These are phyloP conservation scores for Oryza australiensis DNA, from an alignment of 176 grass and related monocot genomes.

Conservation along the genomic window DNA sequence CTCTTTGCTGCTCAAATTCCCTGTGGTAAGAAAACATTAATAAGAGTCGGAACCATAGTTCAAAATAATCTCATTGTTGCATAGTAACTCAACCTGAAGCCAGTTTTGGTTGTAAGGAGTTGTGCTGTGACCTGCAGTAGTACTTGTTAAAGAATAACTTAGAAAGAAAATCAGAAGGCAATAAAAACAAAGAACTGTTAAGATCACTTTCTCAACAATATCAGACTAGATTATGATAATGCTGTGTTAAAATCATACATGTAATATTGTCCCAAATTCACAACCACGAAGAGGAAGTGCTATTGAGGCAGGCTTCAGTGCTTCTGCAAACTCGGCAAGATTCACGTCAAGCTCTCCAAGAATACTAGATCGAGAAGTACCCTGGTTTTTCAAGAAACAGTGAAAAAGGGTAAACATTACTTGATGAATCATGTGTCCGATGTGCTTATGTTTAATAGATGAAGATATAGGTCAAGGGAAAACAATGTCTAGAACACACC, in stretches of 20 bases:
- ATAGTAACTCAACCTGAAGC: conserved; percentile 70
- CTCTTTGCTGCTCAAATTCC: conserved; percentile 99
- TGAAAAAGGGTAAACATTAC: conserved; percentile 29
- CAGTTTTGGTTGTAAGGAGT: conserved; percentile 93
- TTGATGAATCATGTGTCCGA: background rate
- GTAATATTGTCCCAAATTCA: conserved; percentile 82
- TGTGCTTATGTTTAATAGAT: background rate
- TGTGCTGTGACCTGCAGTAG: conserved; percentile 82
- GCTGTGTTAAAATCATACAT: conserved; percentile 54
- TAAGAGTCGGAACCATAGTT: conserved; percentile 28
- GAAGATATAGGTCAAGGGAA: conserved; percentile 16
- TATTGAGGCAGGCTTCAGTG: conserved; percentile 80
- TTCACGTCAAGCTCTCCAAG: conserved; percentile 95
- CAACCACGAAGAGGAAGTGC: conserved; percentile 85
- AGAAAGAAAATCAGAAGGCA: conserved; percentile 25
- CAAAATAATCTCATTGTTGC: conserved; percentile 12
- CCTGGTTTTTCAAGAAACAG: conserved; percentile 60
- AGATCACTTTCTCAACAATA: background rate
- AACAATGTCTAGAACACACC: conserved; percentile 53
- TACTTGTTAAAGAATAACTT: conserved; percentile 45
- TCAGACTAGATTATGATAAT: conserved; percentile 1
- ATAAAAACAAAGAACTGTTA: conserved; percentile 28
- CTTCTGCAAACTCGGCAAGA: conserved; percentile 95
- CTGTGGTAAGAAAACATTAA: conserved; percentile 48
- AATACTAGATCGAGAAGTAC: conserved; percentile 85